Evolutionary conservation across 2,329 filamentous ascomycete genomes (phyloP).

Genomic region (Cladophialophora exuberans): DNA sequence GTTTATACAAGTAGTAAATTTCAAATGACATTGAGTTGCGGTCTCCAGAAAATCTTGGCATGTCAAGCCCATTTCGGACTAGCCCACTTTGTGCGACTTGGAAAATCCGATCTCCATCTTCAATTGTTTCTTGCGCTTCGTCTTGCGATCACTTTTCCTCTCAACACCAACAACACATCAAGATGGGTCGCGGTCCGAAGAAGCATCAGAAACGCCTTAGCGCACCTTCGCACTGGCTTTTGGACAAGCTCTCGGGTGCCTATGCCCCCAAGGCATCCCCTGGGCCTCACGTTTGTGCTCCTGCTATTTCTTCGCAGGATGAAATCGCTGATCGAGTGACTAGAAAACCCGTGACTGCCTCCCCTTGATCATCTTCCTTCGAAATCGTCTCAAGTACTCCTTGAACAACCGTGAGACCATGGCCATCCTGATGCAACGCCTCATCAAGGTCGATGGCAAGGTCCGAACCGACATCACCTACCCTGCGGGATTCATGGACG

Average conservation of each 20-base stretch:
- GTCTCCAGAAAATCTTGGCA: conserved; percentile 15
- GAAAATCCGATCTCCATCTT: conserved; percentile 5
- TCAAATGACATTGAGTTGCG: conserved; percentile 13
- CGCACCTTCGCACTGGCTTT: conserved; percentile 98
- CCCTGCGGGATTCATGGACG: conserved; percentile 99
- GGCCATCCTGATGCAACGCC: conserved; percentile 98
- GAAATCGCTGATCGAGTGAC: conserved; percentile 56
- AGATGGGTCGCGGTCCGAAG: conserved; percentile 69
- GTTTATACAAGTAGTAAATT: no score
- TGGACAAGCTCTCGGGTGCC: conserved; percentile 98
- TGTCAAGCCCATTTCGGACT: not conserved
- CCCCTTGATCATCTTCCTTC: conserved; percentile 98
- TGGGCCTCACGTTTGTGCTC: conserved; percentile 64
- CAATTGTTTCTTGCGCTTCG: not conserved
- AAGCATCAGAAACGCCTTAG: conserved; percentile 99
- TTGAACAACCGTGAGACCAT: conserved; percentile 98
- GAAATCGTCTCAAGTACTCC: conserved; percentile 93
- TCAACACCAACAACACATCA: conserved; percentile 36
- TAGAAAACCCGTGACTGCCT: conserved; percentile 95
- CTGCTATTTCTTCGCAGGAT: not conserved
- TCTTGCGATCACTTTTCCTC: conserved; percentile 1
- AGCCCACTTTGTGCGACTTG: conserved; percentile 3
- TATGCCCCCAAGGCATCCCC: conserved; percentile 71
- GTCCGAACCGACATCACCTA: conserved; percentile 98
- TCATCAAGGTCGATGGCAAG: conserved; percentile 99